Conservation (phyloP, 805 yeast species). For the Candida awuae region DNA sequence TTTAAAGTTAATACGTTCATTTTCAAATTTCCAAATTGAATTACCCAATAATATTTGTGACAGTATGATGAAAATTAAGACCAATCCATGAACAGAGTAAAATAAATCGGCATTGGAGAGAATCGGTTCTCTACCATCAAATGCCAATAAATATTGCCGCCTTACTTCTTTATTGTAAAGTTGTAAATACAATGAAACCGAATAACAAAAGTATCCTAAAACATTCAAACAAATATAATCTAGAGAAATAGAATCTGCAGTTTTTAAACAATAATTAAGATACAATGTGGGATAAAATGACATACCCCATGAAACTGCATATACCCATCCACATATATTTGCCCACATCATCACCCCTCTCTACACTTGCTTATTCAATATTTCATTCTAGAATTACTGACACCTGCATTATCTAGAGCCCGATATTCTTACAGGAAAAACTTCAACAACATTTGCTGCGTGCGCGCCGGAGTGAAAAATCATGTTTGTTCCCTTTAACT, state of each 20-base stretch:
- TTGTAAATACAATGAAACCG: conserved; percentile 37
- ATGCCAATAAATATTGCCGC: conserved; percentile 22
- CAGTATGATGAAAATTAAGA: conserved; percentile 32
- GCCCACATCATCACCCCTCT: conserved; percentile 15
- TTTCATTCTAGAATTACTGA: too few species aligned
- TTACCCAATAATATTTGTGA: conserved; percentile 33
- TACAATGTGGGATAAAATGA: conserved; percentile 44
- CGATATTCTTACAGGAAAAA: too few species aligned
- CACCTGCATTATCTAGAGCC: too few species aligned
- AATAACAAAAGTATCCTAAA: conserved; percentile 39
- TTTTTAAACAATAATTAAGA: conserved; percentile 32
- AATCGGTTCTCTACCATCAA: conserved; percentile 33
- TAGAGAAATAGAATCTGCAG: conserved; percentile 42
- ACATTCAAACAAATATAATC: conserved; percentile 41
- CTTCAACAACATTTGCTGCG: too few species aligned
- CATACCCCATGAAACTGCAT: conserved; percentile 30
- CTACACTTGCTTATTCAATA: too few species aligned
- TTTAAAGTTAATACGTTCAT: conserved; percentile 24
- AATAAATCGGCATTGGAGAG: conserved; percentile 38
- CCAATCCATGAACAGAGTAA: conserved; percentile 41
- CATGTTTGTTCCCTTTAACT: too few species aligned
- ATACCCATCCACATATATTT: conserved; percentile 23
- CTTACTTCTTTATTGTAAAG: conserved; percentile 30
- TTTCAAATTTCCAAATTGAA: conserved; percentile 28
- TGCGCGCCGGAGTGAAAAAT: too few species aligned